Evolutionary conservation across 768 basidiomycete genomes (phyloP).

Genomic region (Fomitopsis pulvina): DNA sequence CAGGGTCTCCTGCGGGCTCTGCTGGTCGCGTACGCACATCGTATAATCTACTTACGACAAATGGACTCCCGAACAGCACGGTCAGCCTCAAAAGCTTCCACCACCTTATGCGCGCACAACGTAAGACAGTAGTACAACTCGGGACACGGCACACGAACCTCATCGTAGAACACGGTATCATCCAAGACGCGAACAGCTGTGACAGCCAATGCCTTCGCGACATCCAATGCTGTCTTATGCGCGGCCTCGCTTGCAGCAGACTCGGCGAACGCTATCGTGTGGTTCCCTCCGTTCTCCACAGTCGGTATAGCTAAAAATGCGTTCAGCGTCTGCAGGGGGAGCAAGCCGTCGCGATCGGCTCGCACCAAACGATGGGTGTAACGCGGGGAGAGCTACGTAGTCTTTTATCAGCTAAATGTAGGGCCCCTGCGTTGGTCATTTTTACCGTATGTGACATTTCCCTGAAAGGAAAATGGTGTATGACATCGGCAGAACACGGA

Average conservation of each 20-base stretch:
- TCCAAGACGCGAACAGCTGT: conserved; percentile 61
- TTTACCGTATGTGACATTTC: conserved; percentile 70
- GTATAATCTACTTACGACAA: neutral
- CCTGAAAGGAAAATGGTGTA: conserved; percentile 31
- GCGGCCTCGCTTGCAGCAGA: conserved; percentile 54
- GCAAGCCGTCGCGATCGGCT: neutral
- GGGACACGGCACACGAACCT: conserved; percentile 32
- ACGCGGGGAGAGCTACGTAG: conserved; percentile 47
- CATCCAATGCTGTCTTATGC: conserved; percentile 59
- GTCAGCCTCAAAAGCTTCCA: conserved; percentile 43
- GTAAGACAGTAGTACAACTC: neutral
- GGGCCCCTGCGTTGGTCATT: neutral
- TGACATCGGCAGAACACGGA: neutral
- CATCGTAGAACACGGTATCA: conserved; percentile 56
- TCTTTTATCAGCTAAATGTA: neutral
- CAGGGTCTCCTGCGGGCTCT: too few species aligned
- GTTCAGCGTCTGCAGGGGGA: neutral
- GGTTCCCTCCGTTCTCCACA: conserved; percentile 65
- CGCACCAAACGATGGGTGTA: conserved; percentile 69
- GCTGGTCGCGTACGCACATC: too few species aligned
- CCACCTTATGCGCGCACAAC: conserved; percentile 31
- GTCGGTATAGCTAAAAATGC: conserved; percentile 65
- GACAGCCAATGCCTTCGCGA: conserved; percentile 66
- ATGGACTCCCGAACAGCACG: neutral
- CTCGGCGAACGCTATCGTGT: conserved; percentile 62